A percentile compares a stretch with the other conserved stretches of the same genome.
Evolutionary conservation across 2,329 filamentous ascomycete genomes (phyloP).

Genomic region (Phaeosphaeriaceae sp.): DNA sequence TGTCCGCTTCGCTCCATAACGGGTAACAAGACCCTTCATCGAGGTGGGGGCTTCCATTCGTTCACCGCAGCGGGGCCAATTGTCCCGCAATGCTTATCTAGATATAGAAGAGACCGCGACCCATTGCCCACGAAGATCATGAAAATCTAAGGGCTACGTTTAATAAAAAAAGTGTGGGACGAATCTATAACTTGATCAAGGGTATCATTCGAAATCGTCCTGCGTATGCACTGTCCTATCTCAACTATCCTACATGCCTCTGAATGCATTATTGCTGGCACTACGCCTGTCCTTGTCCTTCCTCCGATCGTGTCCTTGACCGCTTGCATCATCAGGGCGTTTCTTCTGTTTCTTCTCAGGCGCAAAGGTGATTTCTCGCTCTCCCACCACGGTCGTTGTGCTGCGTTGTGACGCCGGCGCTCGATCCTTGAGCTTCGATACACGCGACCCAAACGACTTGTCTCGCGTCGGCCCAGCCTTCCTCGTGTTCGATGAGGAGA

Average conservation of each 20-base stretch:
- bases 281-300: slow-evolving; percentile 67
- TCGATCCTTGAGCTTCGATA: slow-evolving; percentile 48
- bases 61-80: not conserved
- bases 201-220: slow-evolving; percentile 17
- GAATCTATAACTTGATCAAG: slow-evolving; percentile 1
- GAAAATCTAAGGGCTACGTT: too few relatives aligned
- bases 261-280: slow-evolving; percentile 78
- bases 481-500: slow-evolving; percentile 56
- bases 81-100: not conserved
- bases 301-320: slow-evolving; percentile 45
- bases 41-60: not conserved
- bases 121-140: too few relatives aligned
- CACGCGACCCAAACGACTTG: slow-evolving; percentile 65
- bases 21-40: slow-evolving; percentile 22
- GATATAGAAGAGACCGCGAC: not conserved
- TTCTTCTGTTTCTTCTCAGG: slow-evolving; percentile 61
- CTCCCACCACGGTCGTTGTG: slow-evolving; percentile 53
- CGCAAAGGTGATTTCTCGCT: slow-evolving; percentile 75
- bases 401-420: slow-evolving; percentile 18
- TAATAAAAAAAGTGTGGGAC: not conserved
- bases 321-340: slow-evolving; percentile 37
- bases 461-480: slow-evolving; percentile 56
- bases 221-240: not conserved
- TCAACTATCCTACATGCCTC: slow-evolving; percentile 60
- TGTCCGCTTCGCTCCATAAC: slow-evolving; percentile 4